Conservation (phyloP, 495 filamentous ascomycete species). For the Podospora anserina region DNA sequence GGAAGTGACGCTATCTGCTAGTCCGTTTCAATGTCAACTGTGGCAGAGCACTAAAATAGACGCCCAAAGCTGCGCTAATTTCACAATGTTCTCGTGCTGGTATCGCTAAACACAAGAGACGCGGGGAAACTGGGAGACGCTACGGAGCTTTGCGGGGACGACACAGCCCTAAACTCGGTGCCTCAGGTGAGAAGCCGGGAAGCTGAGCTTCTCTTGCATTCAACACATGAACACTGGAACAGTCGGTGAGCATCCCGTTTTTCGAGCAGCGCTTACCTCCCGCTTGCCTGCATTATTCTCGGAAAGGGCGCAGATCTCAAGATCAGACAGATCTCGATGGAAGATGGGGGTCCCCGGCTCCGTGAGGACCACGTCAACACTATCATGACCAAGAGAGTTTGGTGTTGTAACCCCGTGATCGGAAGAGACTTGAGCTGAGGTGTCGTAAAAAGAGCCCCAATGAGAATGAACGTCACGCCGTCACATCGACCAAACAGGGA, state of each 20-base stretch:
- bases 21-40: not conserved
- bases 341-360: not conserved
- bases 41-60: not conserved
- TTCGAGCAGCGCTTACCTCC: not conserved
- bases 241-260: not conserved
- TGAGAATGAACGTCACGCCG: not conserved
- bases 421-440: not conserved
- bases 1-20: not conserved
- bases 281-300: not conserved
- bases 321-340: not conserved
- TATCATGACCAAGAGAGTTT: not conserved
- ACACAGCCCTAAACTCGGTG: not conserved
- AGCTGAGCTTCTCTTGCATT: slow-evolving; percentile 5
- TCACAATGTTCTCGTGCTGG: not conserved
- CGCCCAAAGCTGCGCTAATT: not conserved
- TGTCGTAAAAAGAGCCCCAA: not conserved
- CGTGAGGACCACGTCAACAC: not conserved
- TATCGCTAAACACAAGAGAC: not conserved
- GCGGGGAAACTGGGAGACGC: not conserved
- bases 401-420: not conserved
- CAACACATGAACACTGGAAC: slow-evolving; percentile 6
- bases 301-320: not conserved
- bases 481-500: not conserved
- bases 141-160: not conserved
- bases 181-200: not conserved